Evolutionary conservation across 169 alveolate species (phyloP).

Genomic region (Plasmodium gonderi): DNA sequence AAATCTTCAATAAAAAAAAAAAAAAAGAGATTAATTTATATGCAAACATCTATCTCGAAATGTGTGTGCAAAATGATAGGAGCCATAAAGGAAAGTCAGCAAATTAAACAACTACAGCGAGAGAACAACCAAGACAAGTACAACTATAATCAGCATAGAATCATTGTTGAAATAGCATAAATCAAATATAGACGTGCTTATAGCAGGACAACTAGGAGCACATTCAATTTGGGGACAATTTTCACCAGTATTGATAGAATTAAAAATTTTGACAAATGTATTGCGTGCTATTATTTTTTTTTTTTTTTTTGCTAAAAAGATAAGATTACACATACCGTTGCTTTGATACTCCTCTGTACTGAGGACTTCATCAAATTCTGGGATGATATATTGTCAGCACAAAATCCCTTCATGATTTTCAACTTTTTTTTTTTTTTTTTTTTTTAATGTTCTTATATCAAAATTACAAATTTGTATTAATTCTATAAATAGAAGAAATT

Average conservation of each 20-base stretch:
- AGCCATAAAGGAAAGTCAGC: not conserved
- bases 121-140: not conserved
- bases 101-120: no score
- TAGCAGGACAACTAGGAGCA: not conserved
- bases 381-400: slow-evolving; percentile 86
- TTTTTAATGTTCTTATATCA: not conserved
- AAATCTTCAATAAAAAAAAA: slow-evolving; percentile 66
- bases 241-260: no score
- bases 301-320: not conserved
- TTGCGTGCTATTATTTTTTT: not conserved
- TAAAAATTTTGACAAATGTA: no score
- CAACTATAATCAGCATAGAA: no score
- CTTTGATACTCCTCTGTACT: slow-evolving; percentile 88
- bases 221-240: no score
- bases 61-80: not conserved
- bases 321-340: slow-evolving; percentile 76
- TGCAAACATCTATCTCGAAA: not conserved
- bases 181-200: not conserved
- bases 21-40: not conserved
- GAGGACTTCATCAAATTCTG: slow-evolving; percentile 91
- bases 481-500: not conserved
- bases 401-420: slow-evolving; percentile 75
- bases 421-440: not conserved
- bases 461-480: not conserved
- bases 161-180: not conserved